These are phyloP conservation scores for Solanum tarapatanum DNA, from an alignment of 257 asterid genomes.

Conservation along the genomic window DNA sequence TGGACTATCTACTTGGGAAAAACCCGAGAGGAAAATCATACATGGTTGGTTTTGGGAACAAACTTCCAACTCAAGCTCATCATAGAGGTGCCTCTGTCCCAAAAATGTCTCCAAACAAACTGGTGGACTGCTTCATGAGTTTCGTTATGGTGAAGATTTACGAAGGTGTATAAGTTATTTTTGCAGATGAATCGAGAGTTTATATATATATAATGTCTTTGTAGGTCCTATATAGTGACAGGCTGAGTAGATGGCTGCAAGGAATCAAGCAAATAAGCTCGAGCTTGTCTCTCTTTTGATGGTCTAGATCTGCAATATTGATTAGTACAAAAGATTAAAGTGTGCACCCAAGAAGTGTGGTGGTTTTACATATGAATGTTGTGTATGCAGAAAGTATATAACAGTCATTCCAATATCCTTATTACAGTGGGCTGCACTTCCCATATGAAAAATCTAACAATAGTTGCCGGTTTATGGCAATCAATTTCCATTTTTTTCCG, in stretches of 20 bases:
- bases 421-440: neutral
- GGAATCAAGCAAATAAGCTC: neutral
- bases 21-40: conserved; percentile 50
- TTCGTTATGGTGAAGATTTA: conserved; percentile 15
- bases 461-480: neutral
- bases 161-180: neutral
- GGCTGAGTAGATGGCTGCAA: neutral
- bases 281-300: neutral
- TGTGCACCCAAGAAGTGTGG: neutral
- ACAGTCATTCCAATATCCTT: neutral
- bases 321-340: neutral
- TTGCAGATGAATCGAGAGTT: neutral
- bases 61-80: conserved; percentile 68
- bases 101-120: neutral
- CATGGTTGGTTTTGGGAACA: conserved; percentile 80
- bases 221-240: neutral
- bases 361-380: neutral
- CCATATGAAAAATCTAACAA: neutral
- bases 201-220: neutral
- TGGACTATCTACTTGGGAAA: conserved; percentile 67
- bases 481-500: neutral
- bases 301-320: neutral
- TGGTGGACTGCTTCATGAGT: conserved; percentile 44
- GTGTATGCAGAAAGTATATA: neutral
- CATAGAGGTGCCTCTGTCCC: conserved; percentile 91